Evolutionary conservation across 139 green algal genomes (phyloP).

Genomic region (Volvox africanus): DNA sequence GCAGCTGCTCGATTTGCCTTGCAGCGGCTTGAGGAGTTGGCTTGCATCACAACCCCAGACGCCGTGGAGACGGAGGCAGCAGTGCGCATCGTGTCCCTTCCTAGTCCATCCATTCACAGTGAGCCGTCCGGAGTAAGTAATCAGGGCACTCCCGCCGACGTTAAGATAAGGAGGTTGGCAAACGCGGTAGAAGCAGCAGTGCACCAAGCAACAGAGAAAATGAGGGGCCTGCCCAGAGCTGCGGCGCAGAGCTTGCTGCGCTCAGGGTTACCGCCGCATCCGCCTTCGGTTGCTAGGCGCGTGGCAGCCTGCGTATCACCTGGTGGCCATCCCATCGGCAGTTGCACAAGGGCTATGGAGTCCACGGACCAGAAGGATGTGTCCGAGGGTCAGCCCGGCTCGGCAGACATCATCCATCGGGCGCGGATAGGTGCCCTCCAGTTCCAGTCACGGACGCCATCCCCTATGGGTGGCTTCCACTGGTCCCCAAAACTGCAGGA

Average conservation of each 20-base stretch:
- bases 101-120: background rate
- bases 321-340: background rate
- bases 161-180: conserved; percentile 40
- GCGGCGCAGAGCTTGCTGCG: background rate
- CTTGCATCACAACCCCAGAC: background rate
- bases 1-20: background rate
- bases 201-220: background rate
- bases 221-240: conserved; percentile 2
- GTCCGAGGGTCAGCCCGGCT: background rate
- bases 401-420: conserved; percentile 4
- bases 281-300: background rate
- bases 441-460: conserved; percentile 35
- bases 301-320: background rate
- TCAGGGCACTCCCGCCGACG: background rate
- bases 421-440: background rate
- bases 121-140: background rate
- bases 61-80: background rate
- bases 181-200: background rate
- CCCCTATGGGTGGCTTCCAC: conserved; percentile 9
- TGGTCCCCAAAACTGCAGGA: background rate
- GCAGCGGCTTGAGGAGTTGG: background rate
- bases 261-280: background rate
- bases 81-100: background rate
- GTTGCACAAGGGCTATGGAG: background rate
- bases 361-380: background rate